A percentile compares a stretch with the other conserved stretches of the same genome.
Conservation (phyloP, 78 protist species). For the Dictyostelium firmibasis region DNA sequence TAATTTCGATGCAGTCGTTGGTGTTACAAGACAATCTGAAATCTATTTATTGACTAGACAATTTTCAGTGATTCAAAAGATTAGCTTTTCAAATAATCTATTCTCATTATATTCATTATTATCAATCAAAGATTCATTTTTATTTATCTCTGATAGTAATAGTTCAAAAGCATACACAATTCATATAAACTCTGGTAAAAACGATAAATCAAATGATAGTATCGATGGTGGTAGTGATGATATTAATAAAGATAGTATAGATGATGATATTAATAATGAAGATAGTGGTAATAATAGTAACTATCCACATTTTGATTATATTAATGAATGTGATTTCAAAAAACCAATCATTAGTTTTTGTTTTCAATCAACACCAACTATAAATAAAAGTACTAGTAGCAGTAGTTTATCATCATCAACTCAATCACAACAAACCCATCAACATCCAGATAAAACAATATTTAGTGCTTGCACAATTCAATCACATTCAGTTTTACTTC, state of each 20-base stretch:
- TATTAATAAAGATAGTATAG: background rate
- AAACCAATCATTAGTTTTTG: constrained; percentile 64
- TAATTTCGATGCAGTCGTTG: background rate
- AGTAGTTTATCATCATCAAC: background rate
- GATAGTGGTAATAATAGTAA: background rate
- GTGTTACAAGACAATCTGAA: constrained; percentile 7
- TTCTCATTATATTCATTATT: background rate
- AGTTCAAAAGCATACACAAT: constrained; percentile 22
- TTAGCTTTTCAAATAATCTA: background rate
- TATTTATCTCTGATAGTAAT: background rate
- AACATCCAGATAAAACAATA: background rate
- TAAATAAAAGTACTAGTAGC: constrained; percentile 4
- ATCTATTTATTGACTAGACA: background rate
- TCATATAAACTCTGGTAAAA: background rate
- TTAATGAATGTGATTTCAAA: constrained; percentile 22
- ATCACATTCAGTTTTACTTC: background rate
- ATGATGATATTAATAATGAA: background rate
- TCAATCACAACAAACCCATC: background rate
- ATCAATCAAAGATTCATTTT: background rate
- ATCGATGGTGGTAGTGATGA: background rate
- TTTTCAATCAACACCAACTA: background rate
- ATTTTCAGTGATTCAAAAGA: background rate
- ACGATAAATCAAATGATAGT: background rate
- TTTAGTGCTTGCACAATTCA: constrained; percentile 34
- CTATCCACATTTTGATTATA: constrained; percentile 30